phyloP scores from a whole-genome alignment of 2,329 filamentous ascomycete species.

The Colletotrichum lupini region DNA sequence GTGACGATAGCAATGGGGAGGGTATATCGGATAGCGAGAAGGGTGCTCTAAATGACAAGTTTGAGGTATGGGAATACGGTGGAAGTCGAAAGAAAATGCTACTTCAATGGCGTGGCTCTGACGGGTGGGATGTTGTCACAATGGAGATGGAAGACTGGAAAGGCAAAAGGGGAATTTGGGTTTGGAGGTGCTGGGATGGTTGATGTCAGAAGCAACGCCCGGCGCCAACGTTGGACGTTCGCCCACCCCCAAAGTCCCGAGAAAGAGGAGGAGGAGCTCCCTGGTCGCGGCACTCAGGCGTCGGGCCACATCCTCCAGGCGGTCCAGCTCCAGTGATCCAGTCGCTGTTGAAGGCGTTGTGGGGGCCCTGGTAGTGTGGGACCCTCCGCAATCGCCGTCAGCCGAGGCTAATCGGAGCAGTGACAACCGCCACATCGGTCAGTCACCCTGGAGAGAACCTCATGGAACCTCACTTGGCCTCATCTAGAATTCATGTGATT shows the following conservation, averaged over 20 bases:
- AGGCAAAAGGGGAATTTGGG: neutral
- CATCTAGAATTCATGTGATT: neutral
- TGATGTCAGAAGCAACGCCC: constrained; percentile 25
- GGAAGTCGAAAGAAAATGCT: constrained; percentile 4
- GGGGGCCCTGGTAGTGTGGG: constrained; percentile 17
- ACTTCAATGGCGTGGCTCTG: neutral
- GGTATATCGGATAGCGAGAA: neutral
- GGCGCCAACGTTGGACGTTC: neutral
- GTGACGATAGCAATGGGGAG: constrained; percentile 6
- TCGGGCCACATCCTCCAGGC: neutral
- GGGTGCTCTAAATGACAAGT: neutral
- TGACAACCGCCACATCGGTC: constrained; percentile 1
- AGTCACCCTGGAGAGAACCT: constrained; percentile 12
- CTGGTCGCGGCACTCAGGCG: constrained; percentile 25
- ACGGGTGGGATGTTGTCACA: neutral
- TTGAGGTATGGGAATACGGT: neutral
- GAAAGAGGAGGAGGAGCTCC: constrained; percentile 7
- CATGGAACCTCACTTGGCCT: constrained; percentile 14
- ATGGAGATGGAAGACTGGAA: neutral
- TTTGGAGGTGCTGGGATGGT: constrained; percentile 13
- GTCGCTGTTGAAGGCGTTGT: constrained; percentile 11
- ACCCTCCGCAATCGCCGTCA: constrained; percentile 21
- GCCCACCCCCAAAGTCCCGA: neutral
- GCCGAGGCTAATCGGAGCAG: constrained; percentile 30
- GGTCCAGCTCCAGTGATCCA: constrained; percentile 10